phyloP scores from a whole-genome alignment of 2,329 filamentous ascomycete species.

The Phialophora chinensis region DNA sequence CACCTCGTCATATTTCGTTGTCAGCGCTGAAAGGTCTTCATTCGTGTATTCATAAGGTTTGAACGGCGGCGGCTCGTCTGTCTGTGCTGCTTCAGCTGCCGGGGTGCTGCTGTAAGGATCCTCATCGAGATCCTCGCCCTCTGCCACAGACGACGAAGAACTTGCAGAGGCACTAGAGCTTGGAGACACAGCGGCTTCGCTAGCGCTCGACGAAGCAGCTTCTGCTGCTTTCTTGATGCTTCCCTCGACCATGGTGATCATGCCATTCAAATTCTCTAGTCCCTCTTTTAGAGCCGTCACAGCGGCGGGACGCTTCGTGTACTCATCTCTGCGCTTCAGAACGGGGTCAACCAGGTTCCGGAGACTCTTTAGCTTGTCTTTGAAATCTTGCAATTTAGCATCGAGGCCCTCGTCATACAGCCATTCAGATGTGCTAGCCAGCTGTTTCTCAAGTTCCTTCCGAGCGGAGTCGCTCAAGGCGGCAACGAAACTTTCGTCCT shows the following conservation, averaged over 20 bases:
- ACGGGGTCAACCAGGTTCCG: slow-evolving; percentile 79
- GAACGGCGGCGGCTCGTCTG: slow-evolving; percentile 44
- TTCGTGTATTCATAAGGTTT: slow-evolving; percentile 68
- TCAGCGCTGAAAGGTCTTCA: slow-evolving; percentile 72
- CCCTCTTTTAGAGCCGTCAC: slow-evolving; percentile 70
- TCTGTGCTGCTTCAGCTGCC: slow-evolving; percentile 43
- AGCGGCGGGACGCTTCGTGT: slow-evolving; percentile 71
- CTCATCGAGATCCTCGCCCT: slow-evolving; percentile 76
- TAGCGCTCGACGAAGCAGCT: slow-evolving; percentile 62
- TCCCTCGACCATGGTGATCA: slow-evolving; percentile 71
- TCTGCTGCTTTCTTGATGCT: slow-evolving; percentile 74
- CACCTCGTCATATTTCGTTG: slow-evolving; percentile 66
- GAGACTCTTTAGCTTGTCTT: slow-evolving; percentile 75
- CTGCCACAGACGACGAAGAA: slow-evolving; percentile 51
- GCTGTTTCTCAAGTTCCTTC: slow-evolving; percentile 68
- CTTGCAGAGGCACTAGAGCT: slow-evolving; percentile 55
- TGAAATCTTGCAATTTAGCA: slow-evolving; percentile 75
- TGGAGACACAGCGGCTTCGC: slow-evolving; percentile 54
- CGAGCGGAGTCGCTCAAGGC: slow-evolving; percentile 74
- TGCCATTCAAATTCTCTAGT: slow-evolving; percentile 73
- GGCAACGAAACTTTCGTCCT: slow-evolving; percentile 74
- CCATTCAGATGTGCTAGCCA: slow-evolving; percentile 80
- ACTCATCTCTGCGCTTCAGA: slow-evolving; percentile 75
- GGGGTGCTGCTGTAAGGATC: slow-evolving; percentile 56
- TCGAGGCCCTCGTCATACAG: slow-evolving; percentile 83